Evolutionary conservation across 108 stramenopile species (phyloP).

Genomic region (Skeletonema tropicum): DNA sequence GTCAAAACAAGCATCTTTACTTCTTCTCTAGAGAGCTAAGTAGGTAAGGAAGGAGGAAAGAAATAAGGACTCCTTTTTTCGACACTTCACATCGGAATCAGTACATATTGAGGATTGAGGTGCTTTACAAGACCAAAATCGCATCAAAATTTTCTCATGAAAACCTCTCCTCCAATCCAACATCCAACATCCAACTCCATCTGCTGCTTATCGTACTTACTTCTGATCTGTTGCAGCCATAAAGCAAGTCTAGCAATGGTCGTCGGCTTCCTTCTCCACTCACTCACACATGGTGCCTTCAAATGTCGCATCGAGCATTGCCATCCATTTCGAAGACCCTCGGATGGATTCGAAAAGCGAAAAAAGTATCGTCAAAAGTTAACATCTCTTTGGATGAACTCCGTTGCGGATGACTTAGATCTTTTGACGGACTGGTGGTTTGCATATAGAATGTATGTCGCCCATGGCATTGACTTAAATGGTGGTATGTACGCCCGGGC

Average conservation of each 20-base stretch:
- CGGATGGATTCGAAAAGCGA: conserved; percentile 7
- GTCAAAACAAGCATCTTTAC: too few relatives aligned
- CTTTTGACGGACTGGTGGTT: conserved; percentile 39
- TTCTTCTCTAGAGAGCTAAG: too few relatives aligned
- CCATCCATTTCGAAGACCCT: not conserved
- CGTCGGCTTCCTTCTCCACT: conserved; percentile 21
- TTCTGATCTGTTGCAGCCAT: too few relatives aligned
- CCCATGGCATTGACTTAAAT: conserved; percentile 8
- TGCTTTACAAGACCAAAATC: too few relatives aligned
- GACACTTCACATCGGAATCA: too few relatives aligned
- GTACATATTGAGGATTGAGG: too few relatives aligned
- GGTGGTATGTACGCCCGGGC: conserved; percentile 23
- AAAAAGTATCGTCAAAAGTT: conserved; percentile 21
- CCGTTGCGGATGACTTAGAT: conserved; percentile 26
- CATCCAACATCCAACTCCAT: too few relatives aligned
- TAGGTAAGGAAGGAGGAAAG: too few relatives aligned
- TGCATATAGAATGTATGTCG: not conserved
- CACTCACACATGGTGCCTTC: conserved; percentile 16
- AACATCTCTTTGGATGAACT: conserved; percentile 19
- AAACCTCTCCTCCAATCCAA: too few relatives aligned
- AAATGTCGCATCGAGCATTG: conserved; percentile 25
- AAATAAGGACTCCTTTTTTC: too few relatives aligned
- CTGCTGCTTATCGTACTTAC: too few relatives aligned
- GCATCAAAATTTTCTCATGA: too few relatives aligned
- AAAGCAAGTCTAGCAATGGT: conserved; percentile 19